A percentile compares a stretch with the other conserved stretches of the same genome.
Conservation (phyloP, 2,329 filamentous ascomycete genomes). For the Penicillium sp. region DNA sequence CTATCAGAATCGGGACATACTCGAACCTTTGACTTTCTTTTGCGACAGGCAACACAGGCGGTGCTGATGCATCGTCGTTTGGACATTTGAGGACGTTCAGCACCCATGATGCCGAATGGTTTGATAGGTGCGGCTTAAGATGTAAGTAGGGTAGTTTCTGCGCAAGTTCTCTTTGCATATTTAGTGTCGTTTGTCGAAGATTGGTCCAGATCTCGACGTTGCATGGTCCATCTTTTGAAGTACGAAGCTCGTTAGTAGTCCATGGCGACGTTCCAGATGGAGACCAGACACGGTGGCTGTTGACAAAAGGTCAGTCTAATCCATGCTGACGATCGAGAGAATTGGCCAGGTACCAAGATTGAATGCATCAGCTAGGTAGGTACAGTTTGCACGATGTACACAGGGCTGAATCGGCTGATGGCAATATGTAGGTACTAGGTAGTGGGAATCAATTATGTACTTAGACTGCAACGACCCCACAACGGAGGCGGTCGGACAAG, state of each 20-base stretch:
- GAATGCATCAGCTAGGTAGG: conserved; percentile 1
- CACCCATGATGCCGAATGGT: conserved; percentile 27
- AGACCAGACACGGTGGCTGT: background rate
- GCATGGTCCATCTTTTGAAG: conserved; percentile 15
- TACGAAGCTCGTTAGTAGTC: background rate
- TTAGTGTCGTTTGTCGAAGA: conserved; percentile 27
- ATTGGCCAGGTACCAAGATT: background rate
- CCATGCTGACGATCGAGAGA: background rate
- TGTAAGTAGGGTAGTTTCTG: conserved; percentile 12
- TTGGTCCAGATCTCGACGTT: conserved; percentile 18
- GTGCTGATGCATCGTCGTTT: conserved; percentile 79
- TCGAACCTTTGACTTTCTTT: conserved; percentile 67
- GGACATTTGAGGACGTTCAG: conserved; percentile 31
- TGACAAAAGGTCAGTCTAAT: conserved; percentile 8
- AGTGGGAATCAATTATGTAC: conserved; percentile 17
- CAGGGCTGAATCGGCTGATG: conserved; percentile 6
- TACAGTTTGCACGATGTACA: conserved; percentile 13
- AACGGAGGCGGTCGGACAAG: conserved; percentile 14
- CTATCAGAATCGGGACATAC: background rate
- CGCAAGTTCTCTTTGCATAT: conserved; percentile 23
- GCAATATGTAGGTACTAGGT: conserved; percentile 8
- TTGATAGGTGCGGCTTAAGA: conserved; percentile 12
- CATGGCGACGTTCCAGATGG: background rate
- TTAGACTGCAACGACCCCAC: conserved; percentile 23
- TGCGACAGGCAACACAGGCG: conserved; percentile 76